Base-by-base conservation (phyloP, 148 eudicot genomes). In the Nyssa sinensis region DNA sequence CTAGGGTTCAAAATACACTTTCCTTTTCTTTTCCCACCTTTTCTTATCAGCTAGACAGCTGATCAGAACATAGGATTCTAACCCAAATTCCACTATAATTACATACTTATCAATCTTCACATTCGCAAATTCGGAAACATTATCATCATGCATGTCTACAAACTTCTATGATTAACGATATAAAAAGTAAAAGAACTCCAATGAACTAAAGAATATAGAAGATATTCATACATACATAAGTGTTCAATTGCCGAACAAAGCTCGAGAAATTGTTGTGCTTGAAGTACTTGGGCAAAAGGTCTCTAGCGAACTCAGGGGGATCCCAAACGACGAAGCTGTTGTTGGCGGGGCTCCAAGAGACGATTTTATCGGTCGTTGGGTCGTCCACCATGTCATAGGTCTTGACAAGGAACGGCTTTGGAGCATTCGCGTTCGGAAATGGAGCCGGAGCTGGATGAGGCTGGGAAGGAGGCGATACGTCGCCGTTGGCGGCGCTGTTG, bases 321-420 rank as follows among this genome's bases (percentile, higher is more conserved):
- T 81, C 77, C 84, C 84, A 81, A 33, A 81, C 81, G 25, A 81
- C 74, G 70, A 81, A 81, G 37, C 81, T 81, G 37, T 81, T 77
- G 34, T 78, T 65, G 24, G 75, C 65, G 0, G 75, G 31, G 19
- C 78, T 78, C 84, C 84, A 81, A 17, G 84, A 78, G 8, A 81
- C 84, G 47, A 74, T 66, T 13, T 59, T 64, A 37, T 81, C 78
- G 7, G 78, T 78, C 28, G 73, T 27, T 39, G 81, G 80, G 63
- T 86, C 86, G 17, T 86, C 88, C 55, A 86, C 88, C 88, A 86
- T 86, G 47, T 86, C 88, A 72, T 83, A 86, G 55, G 88, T 86
- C 72, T 86, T 86, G 64, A 55, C 80, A 14, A 86, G 84, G 67
- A 86, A 86, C 73, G 86, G 86, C 71, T 84, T 80, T 64, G 88